Evolutionary conservation across 345 rosid species (phyloP), one percentile per base, ranked within the genome.

Genomic region (Citrus mangshanensis): DNA sequence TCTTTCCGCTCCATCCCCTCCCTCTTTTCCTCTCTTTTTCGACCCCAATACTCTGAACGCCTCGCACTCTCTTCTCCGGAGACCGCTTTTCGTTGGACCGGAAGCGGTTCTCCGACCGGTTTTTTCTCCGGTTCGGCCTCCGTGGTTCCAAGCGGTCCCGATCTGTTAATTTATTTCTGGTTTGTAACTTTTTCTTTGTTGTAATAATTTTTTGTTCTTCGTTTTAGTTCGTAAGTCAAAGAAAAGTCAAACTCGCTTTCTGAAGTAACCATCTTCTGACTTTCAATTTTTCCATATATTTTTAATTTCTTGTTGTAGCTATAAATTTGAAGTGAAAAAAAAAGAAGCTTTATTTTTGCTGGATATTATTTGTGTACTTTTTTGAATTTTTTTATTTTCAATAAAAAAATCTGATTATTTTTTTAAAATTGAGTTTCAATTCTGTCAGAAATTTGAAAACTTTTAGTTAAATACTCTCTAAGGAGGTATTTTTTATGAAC

Each of bases 61-160:
- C 18, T 3, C 10, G 0, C 37, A 32, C 64, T 8, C 73, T 24
- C 68, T 40, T n/a, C 22, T 37, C 32, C 28, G 68, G 30, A 79
- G 65, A 16, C 55, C 70, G 74, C 71, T 34, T 7, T 30, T 60
- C 40, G 58, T n/a, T 34, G 35, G 14, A 68, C 12, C 64, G n/a
- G 35, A 40, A 60, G 68, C 71, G 81, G 74, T 56, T 66, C 67
- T 56, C 83, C 70, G 49, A 38, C 12, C 37, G 64, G 61, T 46
- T 62, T 64, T 51, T 14, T 7, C 25, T 7, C 22, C 61, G 12
- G 61, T 19, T 70, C 27, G 38, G 38, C 21, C 9, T 25, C 34
- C 60, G 63, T 55, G 37, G 54, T 73, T 68, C 78, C 59, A 46
- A 37, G 75, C 32, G 60, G 59, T 70, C 62, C 16, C 54, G 78